Percentiles rank a stretch among this genome's conserved stretches.
Evolutionary conservation across 805 yeast species (phyloP).

Genomic region (Wickerhamomyces queroliae): DNA sequence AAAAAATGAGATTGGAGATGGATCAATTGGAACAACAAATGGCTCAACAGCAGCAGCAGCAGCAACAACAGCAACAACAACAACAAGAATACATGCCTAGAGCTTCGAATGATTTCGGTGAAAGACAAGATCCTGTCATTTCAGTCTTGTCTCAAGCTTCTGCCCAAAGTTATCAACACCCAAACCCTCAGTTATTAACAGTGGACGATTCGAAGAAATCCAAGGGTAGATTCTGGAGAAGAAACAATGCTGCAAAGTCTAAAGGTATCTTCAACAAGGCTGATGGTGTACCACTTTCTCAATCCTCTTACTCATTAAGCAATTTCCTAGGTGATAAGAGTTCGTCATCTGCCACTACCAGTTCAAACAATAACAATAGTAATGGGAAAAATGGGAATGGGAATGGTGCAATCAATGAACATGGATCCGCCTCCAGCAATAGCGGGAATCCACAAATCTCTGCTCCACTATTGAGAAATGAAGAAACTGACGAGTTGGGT

Average conservation of each 20-base stretch:
- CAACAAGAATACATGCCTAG: neutral
- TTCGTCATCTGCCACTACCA: constrained; percentile 9
- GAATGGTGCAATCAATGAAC: no score
- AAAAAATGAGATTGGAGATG: constrained; percentile 7
- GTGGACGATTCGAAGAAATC: constrained; percentile 16
- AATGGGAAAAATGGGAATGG: neutral
- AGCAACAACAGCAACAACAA: neutral
- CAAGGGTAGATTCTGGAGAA: constrained; percentile 28
- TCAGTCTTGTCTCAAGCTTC: constrained; percentile 1
- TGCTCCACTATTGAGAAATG: constrained; percentile 29
- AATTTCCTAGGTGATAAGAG: constrained; percentile 12
- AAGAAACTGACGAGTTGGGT: constrained; percentile 24
- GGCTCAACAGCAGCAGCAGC: neutral
- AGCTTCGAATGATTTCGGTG: neutral
- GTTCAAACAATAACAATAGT: constrained; percentile 4
- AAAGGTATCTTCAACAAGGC: constrained; percentile 12
- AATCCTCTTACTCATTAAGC: constrained; percentile 14
- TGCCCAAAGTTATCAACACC: neutral
- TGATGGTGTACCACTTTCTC: constrained; percentile 15
- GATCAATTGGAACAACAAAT: neutral
- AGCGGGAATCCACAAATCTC: constrained; percentile 25
- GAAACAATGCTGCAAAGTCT: constrained; percentile 8
- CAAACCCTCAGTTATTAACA: neutral
- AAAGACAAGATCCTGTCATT: neutral
- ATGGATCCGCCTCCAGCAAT: neutral